Evolutionary conservation across 129 eudicot genomes (phyloP).

Genomic region (Helianthus annuus): DNA sequence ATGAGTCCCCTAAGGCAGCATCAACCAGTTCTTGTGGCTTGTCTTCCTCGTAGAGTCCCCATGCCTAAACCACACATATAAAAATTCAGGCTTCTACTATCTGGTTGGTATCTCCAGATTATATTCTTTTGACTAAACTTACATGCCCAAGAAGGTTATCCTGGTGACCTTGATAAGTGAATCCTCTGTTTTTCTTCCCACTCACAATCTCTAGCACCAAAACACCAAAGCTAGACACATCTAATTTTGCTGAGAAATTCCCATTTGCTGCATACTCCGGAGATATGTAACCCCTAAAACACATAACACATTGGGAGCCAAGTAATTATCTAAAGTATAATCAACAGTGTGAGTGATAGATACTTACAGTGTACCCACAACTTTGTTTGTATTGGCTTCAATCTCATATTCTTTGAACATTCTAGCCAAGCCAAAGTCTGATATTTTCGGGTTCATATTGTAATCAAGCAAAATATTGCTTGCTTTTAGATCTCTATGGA

Average conservation of each 20-base stretch:
- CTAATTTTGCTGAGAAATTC: too few relatives aligned
- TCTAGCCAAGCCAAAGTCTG: conserved; percentile 51
- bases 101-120: not conserved
- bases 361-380: conserved; percentile 46
- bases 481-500: conserved; percentile 10
- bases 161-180: conserved; percentile 5
- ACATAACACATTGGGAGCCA: too few relatives aligned
- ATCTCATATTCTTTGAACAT: conserved; percentile 32
- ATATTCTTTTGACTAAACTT: not conserved
- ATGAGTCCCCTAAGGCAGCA: not conserved
- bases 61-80: conserved; percentile 14
- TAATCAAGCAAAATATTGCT: not conserved
- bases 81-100: too few relatives aligned
- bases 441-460: conserved; percentile 25
- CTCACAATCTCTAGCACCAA: conserved; percentile 31
- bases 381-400: conserved; percentile 16
- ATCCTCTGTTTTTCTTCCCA: conserved; percentile 36
- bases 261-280: too few relatives aligned
- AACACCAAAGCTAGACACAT: conserved; percentile 15
- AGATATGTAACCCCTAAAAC: too few relatives aligned
- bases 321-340: too few relatives aligned
- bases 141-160: conserved; percentile 32
- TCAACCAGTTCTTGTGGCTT: conserved; percentile 18
- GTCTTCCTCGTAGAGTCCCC: conserved; percentile 24
- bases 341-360: not conserved